Conservation (phyloP, 2,329 filamentous ascomycete species). For the Didymella glomerata region DNA sequence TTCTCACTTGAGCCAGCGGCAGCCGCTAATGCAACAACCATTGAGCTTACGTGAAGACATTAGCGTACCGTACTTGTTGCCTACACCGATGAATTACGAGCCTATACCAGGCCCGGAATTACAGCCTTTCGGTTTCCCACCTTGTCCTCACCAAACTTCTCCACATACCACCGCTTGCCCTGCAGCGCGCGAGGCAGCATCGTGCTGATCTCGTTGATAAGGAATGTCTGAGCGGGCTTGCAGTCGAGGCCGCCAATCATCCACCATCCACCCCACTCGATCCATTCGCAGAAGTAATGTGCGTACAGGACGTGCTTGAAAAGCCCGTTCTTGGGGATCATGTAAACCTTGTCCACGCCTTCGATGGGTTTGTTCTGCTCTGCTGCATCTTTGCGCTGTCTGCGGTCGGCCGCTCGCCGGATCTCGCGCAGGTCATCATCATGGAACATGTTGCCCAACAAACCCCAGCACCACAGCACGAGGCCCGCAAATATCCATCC, state of each 20-base stretch:
- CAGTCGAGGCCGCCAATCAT: slow-evolving; percentile 72
- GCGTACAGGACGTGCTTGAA: slow-evolving; percentile 87
- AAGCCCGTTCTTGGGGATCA: slow-evolving; percentile 82
- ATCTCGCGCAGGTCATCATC: slow-evolving; percentile 92
- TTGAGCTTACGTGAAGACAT: slow-evolving; percentile 6
- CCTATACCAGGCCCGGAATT: slow-evolving; percentile 65
- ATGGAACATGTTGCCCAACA: slow-evolving; percentile 84
- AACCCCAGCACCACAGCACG: slow-evolving; percentile 76
- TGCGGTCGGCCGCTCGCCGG: slow-evolving; percentile 71
- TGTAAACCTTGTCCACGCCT: slow-evolving; percentile 81
- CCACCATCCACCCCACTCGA: slow-evolving; percentile 93
- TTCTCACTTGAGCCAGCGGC: not conserved
- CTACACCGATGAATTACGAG: slow-evolving; percentile 12
- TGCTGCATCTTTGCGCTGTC: slow-evolving; percentile 61
- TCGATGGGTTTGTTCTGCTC: slow-evolving; percentile 57
- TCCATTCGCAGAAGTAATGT: slow-evolving; percentile 96
- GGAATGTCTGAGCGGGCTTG: slow-evolving; percentile 79
- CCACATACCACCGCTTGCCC: slow-evolving; percentile 84
- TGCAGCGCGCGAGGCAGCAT: slow-evolving; percentile 88
- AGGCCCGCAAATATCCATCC: slow-evolving; percentile 69
- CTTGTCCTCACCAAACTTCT: slow-evolving; percentile 86
- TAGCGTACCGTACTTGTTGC: slow-evolving; percentile 13
- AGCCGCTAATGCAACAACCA: slow-evolving; percentile 9
- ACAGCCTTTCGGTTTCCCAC: slow-evolving; percentile 79
- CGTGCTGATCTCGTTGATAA: slow-evolving; percentile 85